Evolutionary conservation across 2,329 filamentous ascomycete genomes (phyloP), one percentile per base, ranked within the genome.

Genomic region (Aspergillus versicolor): DNA sequence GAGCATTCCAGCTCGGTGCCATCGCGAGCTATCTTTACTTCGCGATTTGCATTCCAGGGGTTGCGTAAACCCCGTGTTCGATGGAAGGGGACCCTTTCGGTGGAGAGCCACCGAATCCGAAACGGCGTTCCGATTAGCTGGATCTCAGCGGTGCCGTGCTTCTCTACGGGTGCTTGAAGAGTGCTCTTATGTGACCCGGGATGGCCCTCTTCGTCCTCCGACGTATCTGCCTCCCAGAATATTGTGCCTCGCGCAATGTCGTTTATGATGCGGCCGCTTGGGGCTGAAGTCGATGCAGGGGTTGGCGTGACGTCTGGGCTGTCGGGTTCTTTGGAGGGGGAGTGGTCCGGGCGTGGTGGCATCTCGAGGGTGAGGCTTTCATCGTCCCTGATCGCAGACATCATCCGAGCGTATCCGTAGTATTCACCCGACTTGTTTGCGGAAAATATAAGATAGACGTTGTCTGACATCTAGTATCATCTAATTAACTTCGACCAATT

Each of bases 341-440:
- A 59, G 12, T 81, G 75, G 58, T 89, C 86, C 7, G 82, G 79
- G 63, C 86, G 85, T 1, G 86, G 86, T 4, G 86, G 85, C 73
- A 91, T 88, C 67, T 89, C 82, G 48, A 90, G 85, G 0, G 86
- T 84, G 1, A 87, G 84, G 0, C 82, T 81, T 11, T 88, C 86
- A 63, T 96, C 89, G 54, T 92, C 84, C 64, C 89, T 87, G 67
- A 97, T 96, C 4, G 86, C 80, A 21, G 93, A 96, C 9, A 82
- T 79, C 93, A 97, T 97, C 38, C 89, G 86, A 19, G 92, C 93
- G 69, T 96, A 97, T 19, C 93, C 93, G 75, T 94, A 97, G 70
- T 97, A 97, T 73, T 97, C 93, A 12, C 93, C 93, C 0, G 93
- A 97, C 69, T 97, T 97, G 74, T 97, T 97, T 12, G 93, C 93